phyloP scores from a whole-genome alignment of 1,284 basidiomycete species.

The Pholiota adiposa region DNA sequence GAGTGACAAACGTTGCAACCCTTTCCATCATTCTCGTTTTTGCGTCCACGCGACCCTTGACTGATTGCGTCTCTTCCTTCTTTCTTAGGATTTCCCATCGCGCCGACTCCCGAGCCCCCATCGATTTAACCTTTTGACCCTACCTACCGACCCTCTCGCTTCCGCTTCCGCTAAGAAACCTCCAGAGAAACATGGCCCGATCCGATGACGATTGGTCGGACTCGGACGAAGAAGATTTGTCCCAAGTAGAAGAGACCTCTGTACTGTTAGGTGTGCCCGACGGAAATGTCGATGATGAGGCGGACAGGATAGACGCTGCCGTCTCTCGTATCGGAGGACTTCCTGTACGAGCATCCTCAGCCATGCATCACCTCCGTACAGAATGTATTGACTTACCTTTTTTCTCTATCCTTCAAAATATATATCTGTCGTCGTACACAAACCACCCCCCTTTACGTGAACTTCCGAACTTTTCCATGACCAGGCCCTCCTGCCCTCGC shows the following conservation, averaged over 20 bases:
- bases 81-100: slow-evolving; percentile 26
- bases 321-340: slow-evolving; percentile 85
- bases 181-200: slow-evolving; percentile 29
- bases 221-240: slow-evolving; percentile 63
- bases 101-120: too few species aligned
- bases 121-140: slow-evolving; percentile 17
- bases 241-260: slow-evolving; percentile 67
- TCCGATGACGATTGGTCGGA: slow-evolving; percentile 74
- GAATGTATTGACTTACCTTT: slow-evolving; percentile 40
- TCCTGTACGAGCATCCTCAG: slow-evolving; percentile 72
- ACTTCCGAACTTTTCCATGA: neutral
- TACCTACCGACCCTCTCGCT: slow-evolving; percentile 16
- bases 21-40: slow-evolving; percentile 15
- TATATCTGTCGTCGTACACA: slow-evolving; percentile 11
- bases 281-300: slow-evolving; percentile 56
- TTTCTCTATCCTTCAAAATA: slow-evolving; percentile 15
- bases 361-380: slow-evolving; percentile 40
- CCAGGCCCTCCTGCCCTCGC: slow-evolving; percentile 58
- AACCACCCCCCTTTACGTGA: neutral
- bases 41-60: slow-evolving; percentile 10
- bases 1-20: slow-evolving; percentile 7
- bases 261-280: slow-evolving; percentile 81
- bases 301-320: slow-evolving; percentile 70
- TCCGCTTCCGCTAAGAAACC: slow-evolving; percentile 8
- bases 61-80: slow-evolving; percentile 21